phyloP scores from a whole-genome alignment of 176 grass and related monocot species.

The Stipa capillata region DNA sequence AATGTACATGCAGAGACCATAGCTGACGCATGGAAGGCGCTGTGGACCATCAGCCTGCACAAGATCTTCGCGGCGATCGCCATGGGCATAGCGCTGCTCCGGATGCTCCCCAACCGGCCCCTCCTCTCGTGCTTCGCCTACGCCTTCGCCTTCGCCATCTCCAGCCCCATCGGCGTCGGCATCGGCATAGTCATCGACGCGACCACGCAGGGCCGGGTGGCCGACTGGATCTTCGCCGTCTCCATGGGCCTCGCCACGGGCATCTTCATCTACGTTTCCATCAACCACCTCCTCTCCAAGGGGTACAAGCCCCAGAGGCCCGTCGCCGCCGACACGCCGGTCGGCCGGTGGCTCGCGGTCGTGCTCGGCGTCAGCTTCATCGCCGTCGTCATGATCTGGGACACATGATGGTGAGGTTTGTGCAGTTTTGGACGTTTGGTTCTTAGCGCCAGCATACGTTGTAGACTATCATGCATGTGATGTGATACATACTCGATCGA shows the following conservation, averaged over 20 bases:
- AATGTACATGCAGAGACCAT: slow-evolving; percentile 59
- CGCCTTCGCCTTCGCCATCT: slow-evolving; percentile 83
- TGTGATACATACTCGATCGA: neutral
- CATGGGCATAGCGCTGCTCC: slow-evolving; percentile 87
- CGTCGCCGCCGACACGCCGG: slow-evolving; percentile 35
- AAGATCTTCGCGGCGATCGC: slow-evolving; percentile 93
- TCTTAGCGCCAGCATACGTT: neutral
- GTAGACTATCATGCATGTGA: neutral
- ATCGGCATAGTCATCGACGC: slow-evolving; percentile 86
- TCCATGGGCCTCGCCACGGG: slow-evolving; percentile 86
- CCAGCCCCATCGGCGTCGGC: slow-evolving; percentile 73
- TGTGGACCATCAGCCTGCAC: slow-evolving; percentile 95
- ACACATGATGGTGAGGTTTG: slow-evolving; percentile 29
- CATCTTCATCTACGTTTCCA: slow-evolving; percentile 84
- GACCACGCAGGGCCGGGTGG: slow-evolving; percentile 71
- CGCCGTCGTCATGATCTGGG: slow-evolving; percentile 97
- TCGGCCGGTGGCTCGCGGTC: slow-evolving; percentile 57
- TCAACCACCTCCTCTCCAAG: slow-evolving; percentile 83
- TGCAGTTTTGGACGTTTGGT: neutral
- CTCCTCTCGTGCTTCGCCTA: slow-evolving; percentile 69
- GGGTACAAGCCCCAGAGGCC: slow-evolving; percentile 48
- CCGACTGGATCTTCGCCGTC: slow-evolving; percentile 84
- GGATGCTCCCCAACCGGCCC: slow-evolving; percentile 73
- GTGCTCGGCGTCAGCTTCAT: slow-evolving; percentile 69
- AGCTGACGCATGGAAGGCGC: slow-evolving; percentile 79